Evolutionary conservation across 352 stramenopile genomes (phyloP).

Genomic region (Globisporangium okanoganense): DNA sequence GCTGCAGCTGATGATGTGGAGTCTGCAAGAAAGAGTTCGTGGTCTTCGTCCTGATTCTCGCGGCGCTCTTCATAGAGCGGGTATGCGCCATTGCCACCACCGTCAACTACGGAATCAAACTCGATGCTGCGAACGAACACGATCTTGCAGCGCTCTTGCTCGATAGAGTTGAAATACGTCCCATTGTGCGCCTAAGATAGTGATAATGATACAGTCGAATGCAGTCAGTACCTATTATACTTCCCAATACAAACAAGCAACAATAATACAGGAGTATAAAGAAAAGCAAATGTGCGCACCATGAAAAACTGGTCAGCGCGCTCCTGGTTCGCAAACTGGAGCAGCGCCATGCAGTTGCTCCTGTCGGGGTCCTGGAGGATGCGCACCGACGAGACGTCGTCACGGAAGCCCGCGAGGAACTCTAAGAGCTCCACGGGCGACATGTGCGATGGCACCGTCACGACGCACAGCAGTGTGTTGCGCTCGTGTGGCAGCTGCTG

Average conservation of each 20-base stretch:
- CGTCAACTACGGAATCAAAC: constrained; percentile 56
- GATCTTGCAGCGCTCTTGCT: constrained; percentile 87
- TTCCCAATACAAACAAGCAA: background rate
- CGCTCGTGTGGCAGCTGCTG: constrained; percentile 58
- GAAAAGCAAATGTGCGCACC: constrained; percentile 17
- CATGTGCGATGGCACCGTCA: constrained; percentile 84
- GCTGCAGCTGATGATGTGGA: background rate
- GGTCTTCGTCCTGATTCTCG: constrained; percentile 16
- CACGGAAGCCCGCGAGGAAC: constrained; percentile 71
- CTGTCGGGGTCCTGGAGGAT: constrained; percentile 79
- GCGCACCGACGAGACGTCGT: constrained; percentile 72
- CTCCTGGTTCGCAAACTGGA: constrained; percentile 79
- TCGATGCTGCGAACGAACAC: constrained; percentile 88
- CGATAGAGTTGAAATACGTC: constrained; percentile 91
- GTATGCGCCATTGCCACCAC: constrained; percentile 12
- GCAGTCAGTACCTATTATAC: background rate
- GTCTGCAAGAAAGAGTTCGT: background rate
- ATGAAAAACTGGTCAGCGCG: constrained; percentile 81
- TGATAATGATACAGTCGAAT: background rate
- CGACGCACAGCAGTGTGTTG: constrained; percentile 76
- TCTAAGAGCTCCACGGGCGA: constrained; percentile 82
- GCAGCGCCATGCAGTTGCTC: constrained; percentile 82
- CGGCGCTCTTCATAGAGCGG: constrained; percentile 19
- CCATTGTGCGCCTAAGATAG: constrained; percentile 74
- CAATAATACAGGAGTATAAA: background rate